Conservation (phyloP, 2,329 filamentous ascomycete species). For the Ceratocystis diversiconidia region DNA sequence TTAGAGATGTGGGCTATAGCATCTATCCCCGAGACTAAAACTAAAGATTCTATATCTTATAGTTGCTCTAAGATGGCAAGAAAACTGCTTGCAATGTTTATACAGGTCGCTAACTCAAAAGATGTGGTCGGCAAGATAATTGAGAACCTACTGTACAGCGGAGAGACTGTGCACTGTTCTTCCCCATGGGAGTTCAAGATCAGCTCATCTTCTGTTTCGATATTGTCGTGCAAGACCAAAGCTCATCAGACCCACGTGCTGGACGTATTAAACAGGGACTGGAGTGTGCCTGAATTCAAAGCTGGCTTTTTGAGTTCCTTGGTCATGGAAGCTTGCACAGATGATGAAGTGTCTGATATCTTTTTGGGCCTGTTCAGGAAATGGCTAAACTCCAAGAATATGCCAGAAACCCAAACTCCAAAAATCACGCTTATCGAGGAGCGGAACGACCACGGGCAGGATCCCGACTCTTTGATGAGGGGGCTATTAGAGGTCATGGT, state of each 20-base stretch:
- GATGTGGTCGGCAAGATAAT: conserved; percentile 37
- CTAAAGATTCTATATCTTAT: conserved; percentile 27
- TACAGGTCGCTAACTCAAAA: conserved; percentile 40
- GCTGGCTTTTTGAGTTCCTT: conserved; percentile 35
- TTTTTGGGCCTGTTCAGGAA: conserved; percentile 45
- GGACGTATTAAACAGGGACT: conserved; percentile 25
- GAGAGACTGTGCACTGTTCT: conserved; percentile 25
- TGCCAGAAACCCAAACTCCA: conserved; percentile 17
- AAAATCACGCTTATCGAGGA: conserved; percentile 25
- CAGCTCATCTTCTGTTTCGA: conserved; percentile 26
- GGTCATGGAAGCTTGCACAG: conserved; percentile 35
- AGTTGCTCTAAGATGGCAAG: conserved; percentile 33
- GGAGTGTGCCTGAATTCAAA: conserved; percentile 34
- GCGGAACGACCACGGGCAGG: conserved; percentile 19
- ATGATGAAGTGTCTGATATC: conserved; percentile 43
- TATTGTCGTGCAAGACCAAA: not conserved
- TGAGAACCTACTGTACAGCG: conserved; percentile 41
- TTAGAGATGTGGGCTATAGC: conserved; percentile 50
- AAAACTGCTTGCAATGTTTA: conserved; percentile 40
- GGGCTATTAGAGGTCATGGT: conserved; percentile 45
- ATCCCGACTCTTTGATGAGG: conserved; percentile 28
- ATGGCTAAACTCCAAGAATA: conserved; percentile 35
- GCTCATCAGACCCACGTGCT: not conserved
- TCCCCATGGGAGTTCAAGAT: conserved; percentile 40
- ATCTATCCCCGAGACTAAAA: conserved; percentile 28